Evolutionary conservation across 805 yeast species (phyloP), one percentile per base, ranked within the genome.

Genomic region (Tetrapisispora pingtungensis): DNA sequence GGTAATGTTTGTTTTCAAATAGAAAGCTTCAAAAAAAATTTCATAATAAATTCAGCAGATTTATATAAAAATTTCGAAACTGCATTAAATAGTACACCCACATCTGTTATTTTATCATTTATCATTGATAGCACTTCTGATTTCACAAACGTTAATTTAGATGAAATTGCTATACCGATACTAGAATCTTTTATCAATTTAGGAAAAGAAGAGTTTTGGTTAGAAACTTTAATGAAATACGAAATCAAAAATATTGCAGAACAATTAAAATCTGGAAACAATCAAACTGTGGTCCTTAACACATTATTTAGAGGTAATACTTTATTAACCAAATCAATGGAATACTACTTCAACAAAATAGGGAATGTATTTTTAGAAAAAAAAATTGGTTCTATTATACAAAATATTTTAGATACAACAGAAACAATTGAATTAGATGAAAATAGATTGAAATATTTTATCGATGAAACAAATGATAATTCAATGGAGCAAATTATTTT

Each of bases 351-450:
- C 58, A 71, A 81, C 34, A 68, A 90, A 54, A 70, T 82, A 17
- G 97, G 97, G 0, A 81, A 77, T 47, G 88, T 81, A 47, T 86
- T 85, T 56, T 59, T 93, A 30, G 83, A 81, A 46, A 74, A 74
- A 50, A 77, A 84, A 3, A 71, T 90, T 44, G 88, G 93, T 0
- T 72, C 72, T n/a, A 77, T 85, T 49, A 74, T 88, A 10, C 66
- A 72, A 17, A 69, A 70, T 33, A 65, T 85, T 2, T 65, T 77
- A 3, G 65, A 73, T 1, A 56, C 67, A 0, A 78, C 78, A 44
- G 65, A 71, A 43, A 64, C 73, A n/a, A 77, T 88, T 57, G 97
- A 90, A 55, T 74, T 89, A 37, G 97, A 93, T 60, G 95, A 96
- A 1, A 66, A 73, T 41, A 70, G 81, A 18, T 62, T 76, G 12